A percentile compares a stretch with the other conserved stretches of the same genome.
Evolutionary conservation across 169 alveolate genomes (phyloP).

Genomic region (Sarcocystis neurona): DNA sequence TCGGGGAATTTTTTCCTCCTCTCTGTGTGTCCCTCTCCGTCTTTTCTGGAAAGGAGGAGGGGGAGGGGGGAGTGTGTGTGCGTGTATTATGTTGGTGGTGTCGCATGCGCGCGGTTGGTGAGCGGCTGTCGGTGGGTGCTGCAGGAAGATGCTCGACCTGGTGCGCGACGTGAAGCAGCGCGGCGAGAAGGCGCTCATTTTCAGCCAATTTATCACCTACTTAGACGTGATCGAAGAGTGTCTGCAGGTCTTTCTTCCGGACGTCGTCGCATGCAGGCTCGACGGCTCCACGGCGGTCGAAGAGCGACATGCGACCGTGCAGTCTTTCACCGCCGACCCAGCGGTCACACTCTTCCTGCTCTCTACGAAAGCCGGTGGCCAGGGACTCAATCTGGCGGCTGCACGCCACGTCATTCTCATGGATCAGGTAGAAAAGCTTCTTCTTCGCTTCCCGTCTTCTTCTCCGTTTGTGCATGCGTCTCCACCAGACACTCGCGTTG

Average conservation of each 20-base stretch:
- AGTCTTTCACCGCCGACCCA: slow-evolving; percentile 78
- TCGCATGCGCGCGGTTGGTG: too few species aligned
- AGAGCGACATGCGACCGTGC: slow-evolving; percentile 87
- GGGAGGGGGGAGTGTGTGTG: background rate
- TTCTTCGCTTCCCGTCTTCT: too few species aligned
- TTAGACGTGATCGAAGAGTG: slow-evolving; percentile 89
- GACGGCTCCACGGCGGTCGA: slow-evolving; percentile 95
- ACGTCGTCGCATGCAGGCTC: slow-evolving; percentile 78
- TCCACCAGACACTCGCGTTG: background rate
- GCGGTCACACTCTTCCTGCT: slow-evolving; percentile 91
- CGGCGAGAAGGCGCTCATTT: slow-evolving; percentile 87
- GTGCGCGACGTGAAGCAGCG: slow-evolving; percentile 66
- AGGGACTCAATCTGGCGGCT: slow-evolving; percentile 96
- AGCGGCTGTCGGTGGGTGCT: too few species aligned
- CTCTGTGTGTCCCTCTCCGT: too few species aligned
- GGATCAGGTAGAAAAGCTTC: slow-evolving; percentile 81
- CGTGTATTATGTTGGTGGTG: background rate
- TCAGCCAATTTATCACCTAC: slow-evolving; percentile 90
- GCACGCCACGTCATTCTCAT: slow-evolving; percentile 97
- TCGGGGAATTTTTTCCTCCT: too few species aligned
- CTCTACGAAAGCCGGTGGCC: slow-evolving; percentile 98
- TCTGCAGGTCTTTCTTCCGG: slow-evolving; percentile 62
- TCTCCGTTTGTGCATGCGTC: background rate
- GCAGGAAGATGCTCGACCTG: slow-evolving; percentile 69
- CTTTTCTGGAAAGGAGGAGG: background rate